A percentile compares a stretch with the other conserved stretches of the same genome.
Evolutionary conservation across 768 basidiomycete species (phyloP).

Genomic region (Kwoniella europaea): DNA sequence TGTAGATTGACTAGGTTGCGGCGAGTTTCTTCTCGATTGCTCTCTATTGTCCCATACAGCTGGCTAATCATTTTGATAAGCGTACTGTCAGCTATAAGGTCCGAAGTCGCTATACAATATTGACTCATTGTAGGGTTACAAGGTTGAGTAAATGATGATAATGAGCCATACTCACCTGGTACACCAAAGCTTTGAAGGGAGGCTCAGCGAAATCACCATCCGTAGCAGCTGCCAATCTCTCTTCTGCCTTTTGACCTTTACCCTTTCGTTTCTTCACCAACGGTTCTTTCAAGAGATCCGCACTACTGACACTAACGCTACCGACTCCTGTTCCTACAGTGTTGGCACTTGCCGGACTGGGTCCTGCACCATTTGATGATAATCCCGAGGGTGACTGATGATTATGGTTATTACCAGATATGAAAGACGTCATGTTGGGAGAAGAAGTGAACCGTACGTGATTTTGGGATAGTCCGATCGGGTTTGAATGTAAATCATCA

Average conservation of each 20-base stretch:
- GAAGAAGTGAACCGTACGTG: slow-evolving; percentile 30
- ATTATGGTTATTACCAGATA: background rate
- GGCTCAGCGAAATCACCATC: slow-evolving; percentile 37
- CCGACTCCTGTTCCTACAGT: slow-evolving; percentile 2
- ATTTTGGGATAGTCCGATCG: background rate
- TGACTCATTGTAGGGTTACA: too few relatives aligned
- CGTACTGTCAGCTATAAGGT: background rate
- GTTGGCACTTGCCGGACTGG: slow-evolving; percentile 15
- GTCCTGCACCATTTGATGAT: slow-evolving; percentile 20
- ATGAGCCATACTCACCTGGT: slow-evolving; percentile 32
- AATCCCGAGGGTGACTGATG: slow-evolving; percentile 15
- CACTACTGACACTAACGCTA: background rate
- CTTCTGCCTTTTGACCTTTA: slow-evolving; percentile 41
- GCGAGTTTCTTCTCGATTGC: slow-evolving; percentile 38
- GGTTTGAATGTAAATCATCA: slow-evolving; percentile 2
- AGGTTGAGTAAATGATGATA: background rate
- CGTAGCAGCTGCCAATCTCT: slow-evolving; percentile 35
- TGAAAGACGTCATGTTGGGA: slow-evolving; percentile 17
- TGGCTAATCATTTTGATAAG: slow-evolving; percentile 18
- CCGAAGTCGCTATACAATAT: background rate
- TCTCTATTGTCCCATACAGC: slow-evolving; percentile 48
- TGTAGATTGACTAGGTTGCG: slow-evolving; percentile 27
- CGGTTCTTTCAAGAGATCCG: slow-evolving; percentile 8
- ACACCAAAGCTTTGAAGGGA: slow-evolving; percentile 46
- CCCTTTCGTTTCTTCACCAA: slow-evolving; percentile 12